phyloP scores from a whole-genome alignment of 805 yeast genomes.

The Wickerhamomyces strasburgensis region DNA sequence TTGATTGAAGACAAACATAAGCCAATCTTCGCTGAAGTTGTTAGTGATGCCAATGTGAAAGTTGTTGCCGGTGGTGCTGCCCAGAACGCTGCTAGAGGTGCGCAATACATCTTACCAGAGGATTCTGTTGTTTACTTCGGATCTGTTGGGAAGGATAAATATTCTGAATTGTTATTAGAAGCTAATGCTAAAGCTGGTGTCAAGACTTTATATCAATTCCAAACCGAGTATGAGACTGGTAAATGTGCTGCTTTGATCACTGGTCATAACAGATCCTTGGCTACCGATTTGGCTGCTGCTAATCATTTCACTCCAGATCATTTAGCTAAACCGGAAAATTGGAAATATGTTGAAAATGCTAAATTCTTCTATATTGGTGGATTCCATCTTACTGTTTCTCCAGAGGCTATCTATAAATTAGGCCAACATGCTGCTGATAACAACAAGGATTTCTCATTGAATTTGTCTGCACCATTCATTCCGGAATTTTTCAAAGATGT shows the following conservation, averaged over 20 bases:
- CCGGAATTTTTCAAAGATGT: slow-evolving; percentile 94
- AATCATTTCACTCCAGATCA: slow-evolving; percentile 91
- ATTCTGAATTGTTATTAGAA: slow-evolving; percentile 69
- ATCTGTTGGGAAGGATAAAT: slow-evolving; percentile 90
- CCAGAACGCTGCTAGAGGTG: slow-evolving; percentile 98
- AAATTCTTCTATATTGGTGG: slow-evolving; percentile 92
- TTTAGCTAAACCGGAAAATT: slow-evolving; percentile 82
- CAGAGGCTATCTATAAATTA: slow-evolving; percentile 82
- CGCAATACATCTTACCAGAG: slow-evolving; percentile 82
- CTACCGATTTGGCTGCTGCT: slow-evolving; percentile 96
- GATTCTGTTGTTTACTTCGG: slow-evolving; percentile 90
- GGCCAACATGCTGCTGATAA: slow-evolving; percentile 88
- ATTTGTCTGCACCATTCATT: slow-evolving; percentile 95
- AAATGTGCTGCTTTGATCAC: slow-evolving; percentile 95
- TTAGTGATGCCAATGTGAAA: slow-evolving; percentile 54
- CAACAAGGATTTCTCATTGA: slow-evolving; percentile 74
- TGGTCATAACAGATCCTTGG: slow-evolving; percentile 86
- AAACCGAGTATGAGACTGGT: slow-evolving; percentile 78
- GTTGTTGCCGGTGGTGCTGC: slow-evolving; percentile 99
- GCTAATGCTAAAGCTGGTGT: slow-evolving; percentile 91
- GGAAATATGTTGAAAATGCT: slow-evolving; percentile 80
- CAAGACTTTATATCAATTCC: slow-evolving; percentile 77
- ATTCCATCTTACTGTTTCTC: slow-evolving; percentile 97
- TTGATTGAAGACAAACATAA: slow-evolving; percentile 75
- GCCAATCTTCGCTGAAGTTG: slow-evolving; percentile 80